A percentile compares a stretch with the other conserved stretches of the same genome.
Evolutionary conservation across 2,329 filamentous ascomycete species (phyloP).

Genomic region (Rasamsonia emersonii): DNA sequence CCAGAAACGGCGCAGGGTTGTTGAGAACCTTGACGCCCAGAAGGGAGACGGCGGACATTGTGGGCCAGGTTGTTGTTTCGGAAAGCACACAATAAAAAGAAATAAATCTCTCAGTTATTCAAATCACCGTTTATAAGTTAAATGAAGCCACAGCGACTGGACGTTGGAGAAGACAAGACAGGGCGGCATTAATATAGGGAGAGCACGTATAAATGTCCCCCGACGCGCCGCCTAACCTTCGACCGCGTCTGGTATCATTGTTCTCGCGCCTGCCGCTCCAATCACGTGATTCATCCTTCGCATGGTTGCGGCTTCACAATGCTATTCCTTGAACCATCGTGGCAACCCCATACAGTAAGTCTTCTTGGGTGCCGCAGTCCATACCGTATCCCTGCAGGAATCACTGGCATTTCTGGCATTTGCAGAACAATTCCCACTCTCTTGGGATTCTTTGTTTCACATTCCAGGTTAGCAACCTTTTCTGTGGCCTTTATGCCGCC

Average conservation of each 20-base stretch:
- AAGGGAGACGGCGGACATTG: constrained; percentile 92
- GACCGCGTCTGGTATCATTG: constrained; percentile 15
- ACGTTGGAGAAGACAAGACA: not conserved
- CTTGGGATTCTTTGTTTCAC: constrained; percentile 7
- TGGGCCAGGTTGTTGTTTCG: constrained; percentile 21
- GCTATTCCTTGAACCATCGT: constrained; percentile 7
- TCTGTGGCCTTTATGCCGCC: too few relatives aligned
- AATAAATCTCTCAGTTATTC: not conserved
- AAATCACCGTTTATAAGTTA: not conserved
- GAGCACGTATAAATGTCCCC: not conserved
- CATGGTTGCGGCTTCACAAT: constrained; percentile 14
- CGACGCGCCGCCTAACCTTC: constrained; percentile 4
- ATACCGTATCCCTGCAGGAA: constrained; percentile 4
- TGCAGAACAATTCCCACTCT: constrained; percentile 3
- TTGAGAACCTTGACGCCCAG: constrained; percentile 93
- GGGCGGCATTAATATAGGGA: constrained; percentile 3
- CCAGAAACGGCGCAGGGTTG: constrained; percentile 90
- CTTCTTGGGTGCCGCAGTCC: constrained; percentile 6
- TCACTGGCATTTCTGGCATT: constrained; percentile 7
- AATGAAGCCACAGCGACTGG: not conserved
- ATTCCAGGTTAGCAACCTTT: not conserved
- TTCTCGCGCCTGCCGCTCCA: constrained; percentile 23
- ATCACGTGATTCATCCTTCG: constrained; percentile 19
- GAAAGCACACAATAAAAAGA: constrained; percentile 2
- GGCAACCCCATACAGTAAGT: constrained; percentile 6